phyloP scores from a whole-genome alignment of 805 yeast species.

The Sugiyamaella valdiviana region DNA sequence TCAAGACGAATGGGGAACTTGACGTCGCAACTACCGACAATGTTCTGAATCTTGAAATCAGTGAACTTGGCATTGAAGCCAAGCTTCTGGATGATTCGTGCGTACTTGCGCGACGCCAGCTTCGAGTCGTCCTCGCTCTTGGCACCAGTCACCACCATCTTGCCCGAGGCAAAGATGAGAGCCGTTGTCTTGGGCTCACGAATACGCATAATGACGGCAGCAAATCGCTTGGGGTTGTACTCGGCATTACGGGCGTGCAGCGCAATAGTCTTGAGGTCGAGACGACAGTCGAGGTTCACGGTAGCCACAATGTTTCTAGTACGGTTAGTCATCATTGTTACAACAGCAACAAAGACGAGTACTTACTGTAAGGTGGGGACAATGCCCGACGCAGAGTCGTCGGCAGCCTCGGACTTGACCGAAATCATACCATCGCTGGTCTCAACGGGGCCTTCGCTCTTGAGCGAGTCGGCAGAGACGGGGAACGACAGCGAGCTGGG shows the following conservation, averaged over 20 bases:
- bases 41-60: conserved; percentile 95
- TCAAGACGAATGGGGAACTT: conserved; percentile 95
- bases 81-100: conserved; percentile 94
- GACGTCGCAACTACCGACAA: conserved; percentile 98
- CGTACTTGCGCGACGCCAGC: conserved; percentile 93
- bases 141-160: conserved; percentile 99
- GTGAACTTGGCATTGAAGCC: conserved; percentile 98
- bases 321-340: neutral
- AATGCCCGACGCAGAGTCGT: conserved; percentile 83
- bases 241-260: conserved; percentile 98
- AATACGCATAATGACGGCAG: conserved; percentile 98
- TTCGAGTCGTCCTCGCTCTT: conserved; percentile 98
- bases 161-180: conserved; percentile 94
- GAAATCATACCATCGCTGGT: no score
- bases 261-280: conserved; percentile 95
- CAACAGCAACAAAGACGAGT: neutral
- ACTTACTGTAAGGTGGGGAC: conserved; percentile 69
- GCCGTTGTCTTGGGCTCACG: conserved; percentile 99
- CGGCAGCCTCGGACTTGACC: conserved; percentile 37
- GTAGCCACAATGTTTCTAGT: conserved; percentile 92
- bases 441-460: conserved; percentile 7
- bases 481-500: conserved; percentile 60
- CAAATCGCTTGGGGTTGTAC: conserved; percentile 93
- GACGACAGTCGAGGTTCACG: conserved; percentile 90
- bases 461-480: conserved; percentile 39